A percentile compares a stretch with the other conserved stretches of the same genome.
Conservation (phyloP, 768 basidiomycete species). For the Rhodosporidiobolus sp. region DNA sequence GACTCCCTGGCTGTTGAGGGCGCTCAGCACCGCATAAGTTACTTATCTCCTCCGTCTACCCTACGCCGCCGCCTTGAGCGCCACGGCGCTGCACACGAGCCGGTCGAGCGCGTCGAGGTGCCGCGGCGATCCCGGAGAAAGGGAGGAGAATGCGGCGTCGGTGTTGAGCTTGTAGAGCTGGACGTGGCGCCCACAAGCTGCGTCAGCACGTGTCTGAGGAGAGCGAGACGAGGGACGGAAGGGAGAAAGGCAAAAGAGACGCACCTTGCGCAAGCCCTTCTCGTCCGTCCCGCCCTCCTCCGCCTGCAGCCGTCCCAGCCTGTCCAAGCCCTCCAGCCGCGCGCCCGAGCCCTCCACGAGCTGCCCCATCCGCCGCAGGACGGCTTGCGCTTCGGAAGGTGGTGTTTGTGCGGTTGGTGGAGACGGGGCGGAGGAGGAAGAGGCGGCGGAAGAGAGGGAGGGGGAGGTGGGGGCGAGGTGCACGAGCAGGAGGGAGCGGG, state of each 20-base stretch:
- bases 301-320: slow-evolving; percentile 48
- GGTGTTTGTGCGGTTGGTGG: no score
- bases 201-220: neutral
- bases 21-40: no score
- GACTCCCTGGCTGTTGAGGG: no score
- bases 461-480: slow-evolving; percentile 53
- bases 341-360: slow-evolving; percentile 59
- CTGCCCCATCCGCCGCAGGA: slow-evolving; percentile 55
- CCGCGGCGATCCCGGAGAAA: slow-evolving; percentile 49
- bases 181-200: slow-evolving; percentile 39
- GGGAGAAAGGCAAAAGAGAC: slow-evolving; percentile 25
- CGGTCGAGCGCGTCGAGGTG: slow-evolving; percentile 56
- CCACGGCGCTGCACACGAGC: slow-evolving; percentile 70
- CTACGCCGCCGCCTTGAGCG: slow-evolving; percentile 67
- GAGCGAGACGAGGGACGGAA: neutral
- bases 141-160: slow-evolving; percentile 50
- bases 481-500: slow-evolving; percentile 67
- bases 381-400: slow-evolving; percentile 46
- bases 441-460: neutral
- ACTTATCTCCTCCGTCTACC: neutral
- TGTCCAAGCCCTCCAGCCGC: slow-evolving; percentile 53
- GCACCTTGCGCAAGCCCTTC: slow-evolving; percentile 69
- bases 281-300: slow-evolving; percentile 61
- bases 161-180: slow-evolving; percentile 69
- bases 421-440: neutral